These are phyloP conservation scores for Lithospermum erythrorhizon DNA, from an alignment of 257 asterid species.

Conservation along the genomic window DNA sequence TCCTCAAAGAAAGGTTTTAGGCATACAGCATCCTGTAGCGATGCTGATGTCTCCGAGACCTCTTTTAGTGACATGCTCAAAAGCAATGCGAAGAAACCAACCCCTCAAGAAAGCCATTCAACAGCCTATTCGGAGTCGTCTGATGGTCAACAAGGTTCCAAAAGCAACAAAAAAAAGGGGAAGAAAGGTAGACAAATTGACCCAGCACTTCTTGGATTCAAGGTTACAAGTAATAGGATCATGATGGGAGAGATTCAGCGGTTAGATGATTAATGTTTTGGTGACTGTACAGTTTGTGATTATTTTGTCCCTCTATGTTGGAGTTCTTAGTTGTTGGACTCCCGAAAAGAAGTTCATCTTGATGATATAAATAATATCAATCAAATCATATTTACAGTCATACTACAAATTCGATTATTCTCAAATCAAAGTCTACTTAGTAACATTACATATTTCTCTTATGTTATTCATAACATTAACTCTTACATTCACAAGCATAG, in stretches of 20 bases:
- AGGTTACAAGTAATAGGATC: slow-evolving; percentile 91
- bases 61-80: slow-evolving; percentile 96
- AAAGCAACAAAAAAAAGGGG: slow-evolving; percentile 80
- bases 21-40: slow-evolving; percentile 59
- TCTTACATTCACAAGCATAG: too few species aligned
- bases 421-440: too few species aligned
- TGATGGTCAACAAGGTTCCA: slow-evolving; percentile 36
- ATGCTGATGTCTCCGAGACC: slow-evolving; percentile 71
- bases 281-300: neutral
- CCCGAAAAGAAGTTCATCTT: too few species aligned
- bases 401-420: too few species aligned
- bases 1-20: slow-evolving; percentile 54
- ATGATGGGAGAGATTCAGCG: slow-evolving; percentile 99
- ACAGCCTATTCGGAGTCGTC: slow-evolving; percentile 29
- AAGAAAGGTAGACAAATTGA: slow-evolving; percentile 95
- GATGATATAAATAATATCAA: too few species aligned
- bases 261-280: slow-evolving; percentile 41
- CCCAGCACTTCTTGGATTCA: slow-evolving; percentile 96
- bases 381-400: too few species aligned
- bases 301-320: too few species aligned
- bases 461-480: too few species aligned
- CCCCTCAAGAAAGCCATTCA: slow-evolving; percentile 36
- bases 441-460: too few species aligned
- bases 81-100: slow-evolving; percentile 54
- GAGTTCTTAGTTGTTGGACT: too few species aligned